Percentiles rank a stretch among this genome's conserved stretches.
Evolutionary conservation across 2,329 filamentous ascomycete genomes (phyloP).

Genomic region (Stagonosporopsis tanaceti): DNA sequence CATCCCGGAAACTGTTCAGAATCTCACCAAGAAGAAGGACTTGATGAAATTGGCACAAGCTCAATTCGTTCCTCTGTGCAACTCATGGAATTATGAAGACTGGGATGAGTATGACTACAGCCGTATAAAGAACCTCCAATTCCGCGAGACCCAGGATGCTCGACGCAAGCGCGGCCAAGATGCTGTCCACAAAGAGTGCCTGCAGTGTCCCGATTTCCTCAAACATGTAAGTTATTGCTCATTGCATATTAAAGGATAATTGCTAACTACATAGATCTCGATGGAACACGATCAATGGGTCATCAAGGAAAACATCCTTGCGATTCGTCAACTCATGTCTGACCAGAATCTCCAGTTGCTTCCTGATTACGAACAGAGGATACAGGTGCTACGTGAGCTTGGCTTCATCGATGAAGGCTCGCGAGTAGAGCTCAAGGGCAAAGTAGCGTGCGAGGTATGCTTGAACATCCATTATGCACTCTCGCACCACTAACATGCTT

Average conservation of each 20-base stretch:
- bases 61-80: slow-evolving; percentile 72
- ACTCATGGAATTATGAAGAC: slow-evolving; percentile 74
- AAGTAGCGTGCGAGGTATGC: slow-evolving; percentile 86
- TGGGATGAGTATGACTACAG: slow-evolving; percentile 88
- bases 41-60: slow-evolving; percentile 69
- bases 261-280: slow-evolving; percentile 70
- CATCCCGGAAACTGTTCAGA: slow-evolving; percentile 53
- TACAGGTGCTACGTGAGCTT: slow-evolving; percentile 89
- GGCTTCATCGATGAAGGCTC: slow-evolving; percentile 88
- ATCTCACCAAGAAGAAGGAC: slow-evolving; percentile 60
- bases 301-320: slow-evolving; percentile 90
- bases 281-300: slow-evolving; percentile 98
- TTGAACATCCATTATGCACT: background rate
- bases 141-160: slow-evolving; percentile 81
- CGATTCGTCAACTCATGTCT: slow-evolving; percentile 87
- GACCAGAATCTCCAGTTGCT: slow-evolving; percentile 96
- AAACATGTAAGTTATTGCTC: slow-evolving; percentile 77
- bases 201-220: slow-evolving; percentile 78
- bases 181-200: slow-evolving; percentile 70
- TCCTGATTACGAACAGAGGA: slow-evolving; percentile 95
- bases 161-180: slow-evolving; percentile 69
- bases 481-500: slow-evolving; percentile 1
- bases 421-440: slow-evolving; percentile 94
- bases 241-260: background rate
- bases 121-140: slow-evolving; percentile 80